Evolutionary conservation across 345 rosid species (phyloP), one percentile per base, ranked within the genome.

Genomic region (Salix purpurea): DNA sequence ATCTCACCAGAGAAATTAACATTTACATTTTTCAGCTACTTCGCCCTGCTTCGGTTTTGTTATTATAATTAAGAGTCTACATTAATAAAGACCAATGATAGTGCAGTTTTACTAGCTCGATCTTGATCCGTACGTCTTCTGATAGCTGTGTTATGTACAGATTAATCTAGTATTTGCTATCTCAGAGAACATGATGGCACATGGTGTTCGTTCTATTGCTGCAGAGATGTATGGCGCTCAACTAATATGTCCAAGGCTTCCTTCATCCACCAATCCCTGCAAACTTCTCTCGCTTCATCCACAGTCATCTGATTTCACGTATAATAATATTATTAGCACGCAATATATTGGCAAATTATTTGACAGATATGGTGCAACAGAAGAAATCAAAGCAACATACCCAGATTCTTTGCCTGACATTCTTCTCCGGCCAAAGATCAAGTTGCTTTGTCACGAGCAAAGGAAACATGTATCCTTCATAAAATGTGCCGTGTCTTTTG

Each of bases 381-480:
- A 24, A 65, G 39, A 30, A 65, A 65, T 58, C 16, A 3, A 75
- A 42, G 19, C 2, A 69, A 70, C 89, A 15, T 78, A 90, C 94
- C 98, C 98, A 94, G 7, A 85, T 76, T 82, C 98, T 88, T 77
- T 81, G 91, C 8, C 97, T 78, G 69, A 86, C 78, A 65, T 90
- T 70, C 40, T 84, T 88, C 73, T 94, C 98, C 2, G 98, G 96
- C 98, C 98, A 94, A 11, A 89, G 71, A 50, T 92, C 94, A 70
- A 89, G 91, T 79, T 92, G 88, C 76, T 92, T 87, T 62, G 84
- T 86, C 5, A 94, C 98, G 65, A 87, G 86, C 86, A 94, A 73
- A n/a, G 98, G 96, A 79, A 94, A 94, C 98, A 94, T 94, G 67
- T 86, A 75, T 42, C 98, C 98, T 90, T 92, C 98, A 80, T 94